These are phyloP conservation scores for Penicillium pancosmium DNA, from an alignment of 495 filamentous ascomycete species.

Conservation along the genomic window DNA sequence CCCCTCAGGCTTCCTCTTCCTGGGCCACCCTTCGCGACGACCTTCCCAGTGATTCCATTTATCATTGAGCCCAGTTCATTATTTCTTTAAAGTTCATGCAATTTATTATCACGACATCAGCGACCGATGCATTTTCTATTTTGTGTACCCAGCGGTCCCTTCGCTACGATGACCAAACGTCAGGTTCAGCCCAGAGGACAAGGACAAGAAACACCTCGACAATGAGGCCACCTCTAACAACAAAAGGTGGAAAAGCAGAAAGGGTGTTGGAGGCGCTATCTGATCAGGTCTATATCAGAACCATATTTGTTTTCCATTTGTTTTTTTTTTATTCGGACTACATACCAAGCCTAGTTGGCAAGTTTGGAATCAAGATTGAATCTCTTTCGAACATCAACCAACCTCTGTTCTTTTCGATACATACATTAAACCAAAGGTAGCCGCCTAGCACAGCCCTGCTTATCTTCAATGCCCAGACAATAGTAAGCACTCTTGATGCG, in stretches of 20 bases:
- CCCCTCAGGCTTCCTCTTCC: slow-evolving; percentile 37
- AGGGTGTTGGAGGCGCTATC: slow-evolving; percentile 26
- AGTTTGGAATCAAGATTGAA: slow-evolving; percentile 18
- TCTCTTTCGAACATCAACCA: slow-evolving; percentile 2
- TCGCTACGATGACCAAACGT: slow-evolving; percentile 12
- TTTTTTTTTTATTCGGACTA: slow-evolving; percentile 13
- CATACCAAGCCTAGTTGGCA: slow-evolving; percentile 11
- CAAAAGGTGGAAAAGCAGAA: slow-evolving; percentile 16
- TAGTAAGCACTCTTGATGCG: slow-evolving; percentile 18
- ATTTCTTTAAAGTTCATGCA: slow-evolving; percentile 17
- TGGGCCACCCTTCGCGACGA: slow-evolving; percentile 29
- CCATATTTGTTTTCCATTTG: slow-evolving; percentile 7
- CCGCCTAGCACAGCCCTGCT: slow-evolving; percentile 12
- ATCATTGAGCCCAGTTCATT: slow-evolving; percentile 6
- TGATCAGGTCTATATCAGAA: slow-evolving; percentile 12
- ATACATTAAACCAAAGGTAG: background rate
- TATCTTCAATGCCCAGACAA: slow-evolving; percentile 14
- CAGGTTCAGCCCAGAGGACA: slow-evolving; percentile 15
- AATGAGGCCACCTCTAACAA: slow-evolving; percentile 5
- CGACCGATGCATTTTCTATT: slow-evolving; percentile 23
- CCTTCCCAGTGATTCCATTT: slow-evolving; percentile 13
- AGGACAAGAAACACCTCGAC: slow-evolving; percentile 3
- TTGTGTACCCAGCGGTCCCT: slow-evolving; percentile 8
- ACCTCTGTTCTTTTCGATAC: background rate
- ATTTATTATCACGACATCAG: slow-evolving; percentile 17